Percentiles rank a stretch among this genome's conserved stretches.
phyloP scores from a whole-genome alignment of 2,329 filamentous ascomycete species.

The Fusarium gaditjirri region DNA sequence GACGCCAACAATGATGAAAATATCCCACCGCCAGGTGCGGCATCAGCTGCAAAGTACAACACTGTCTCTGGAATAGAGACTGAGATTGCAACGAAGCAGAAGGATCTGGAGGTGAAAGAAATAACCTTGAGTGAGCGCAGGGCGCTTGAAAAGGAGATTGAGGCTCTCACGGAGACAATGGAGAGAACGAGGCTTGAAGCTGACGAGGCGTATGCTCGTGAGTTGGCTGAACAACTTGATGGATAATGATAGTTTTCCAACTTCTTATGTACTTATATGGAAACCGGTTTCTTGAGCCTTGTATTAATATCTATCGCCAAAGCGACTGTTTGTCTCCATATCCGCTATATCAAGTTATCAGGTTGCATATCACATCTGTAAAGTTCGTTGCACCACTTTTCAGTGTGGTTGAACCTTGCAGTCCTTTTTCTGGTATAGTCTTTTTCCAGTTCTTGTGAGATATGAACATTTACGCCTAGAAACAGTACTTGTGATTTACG shows the following conservation, averaged over 20 bases:
- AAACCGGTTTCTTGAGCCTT: not conserved
- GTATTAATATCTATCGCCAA: not conserved
- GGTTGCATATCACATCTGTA: not conserved
- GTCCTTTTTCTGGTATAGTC: no score
- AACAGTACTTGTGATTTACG: not conserved
- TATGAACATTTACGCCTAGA: fast-evolving
- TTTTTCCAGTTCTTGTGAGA: not conserved
- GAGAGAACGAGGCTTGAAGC: slow-evolving; percentile 55
- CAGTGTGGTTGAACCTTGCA: not conserved
- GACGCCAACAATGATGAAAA: slow-evolving; percentile 39
- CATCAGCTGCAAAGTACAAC: slow-evolving; percentile 51
- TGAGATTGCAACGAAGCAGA: slow-evolving; percentile 47
- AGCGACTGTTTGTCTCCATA: not conserved
- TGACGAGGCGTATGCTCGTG: slow-evolving; percentile 59
- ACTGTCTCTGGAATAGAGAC: slow-evolving; percentile 50
- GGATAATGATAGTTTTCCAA: not conserved
- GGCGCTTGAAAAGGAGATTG: slow-evolving; percentile 50
- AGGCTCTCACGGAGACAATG: slow-evolving; percentile 52
- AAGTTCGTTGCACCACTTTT: not conserved
- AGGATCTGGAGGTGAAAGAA: slow-evolving; percentile 41
- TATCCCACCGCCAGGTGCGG: slow-evolving; percentile 36
- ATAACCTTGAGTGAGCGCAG: slow-evolving; percentile 38
- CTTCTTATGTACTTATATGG: not conserved
- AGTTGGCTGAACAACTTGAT: slow-evolving; percentile 47
- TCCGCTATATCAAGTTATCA: not conserved